Evolutionary conservation across 306 rosid species (phyloP).

Genomic region (peach (Prunus persica)): DNA sequence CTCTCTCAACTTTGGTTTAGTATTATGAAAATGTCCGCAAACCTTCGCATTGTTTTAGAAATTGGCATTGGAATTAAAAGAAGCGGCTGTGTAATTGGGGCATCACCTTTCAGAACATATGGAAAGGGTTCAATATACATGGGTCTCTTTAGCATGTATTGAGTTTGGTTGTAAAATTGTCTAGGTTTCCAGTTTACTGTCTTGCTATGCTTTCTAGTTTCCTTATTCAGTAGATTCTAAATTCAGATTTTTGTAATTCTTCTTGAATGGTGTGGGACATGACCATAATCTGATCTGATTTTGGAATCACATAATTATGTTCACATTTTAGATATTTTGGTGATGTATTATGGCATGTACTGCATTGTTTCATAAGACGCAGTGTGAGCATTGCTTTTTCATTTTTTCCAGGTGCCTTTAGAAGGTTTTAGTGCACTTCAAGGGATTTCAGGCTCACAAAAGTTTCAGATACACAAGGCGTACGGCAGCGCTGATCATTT

Average conservation of each 20-base stretch:
- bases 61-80: background rate
- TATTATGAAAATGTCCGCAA: background rate
- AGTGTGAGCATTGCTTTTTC: constrained; percentile 11
- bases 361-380: background rate
- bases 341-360: background rate
- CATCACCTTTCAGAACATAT: background rate
- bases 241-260: background rate
- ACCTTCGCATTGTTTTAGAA: background rate
- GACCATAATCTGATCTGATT: background rate
- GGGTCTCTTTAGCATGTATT: background rate
- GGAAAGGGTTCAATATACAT: background rate
- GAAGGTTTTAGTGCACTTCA: constrained; percentile 99
- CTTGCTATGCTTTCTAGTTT: background rate
- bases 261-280: background rate
- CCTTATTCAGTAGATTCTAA: background rate
- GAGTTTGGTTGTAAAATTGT: background rate
- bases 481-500: constrained; percentile 94
- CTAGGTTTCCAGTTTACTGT: background rate
- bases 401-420: constrained; percentile 78
- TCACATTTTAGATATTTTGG: background rate
- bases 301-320: background rate
- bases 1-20: background rate
- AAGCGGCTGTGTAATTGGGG: background rate
- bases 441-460: constrained; percentile 98
- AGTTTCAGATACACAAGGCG: constrained; percentile 98